Evolutionary conservation across 1,284 basidiomycete species (phyloP).

Genomic region (Wallemia mellicola): DNA sequence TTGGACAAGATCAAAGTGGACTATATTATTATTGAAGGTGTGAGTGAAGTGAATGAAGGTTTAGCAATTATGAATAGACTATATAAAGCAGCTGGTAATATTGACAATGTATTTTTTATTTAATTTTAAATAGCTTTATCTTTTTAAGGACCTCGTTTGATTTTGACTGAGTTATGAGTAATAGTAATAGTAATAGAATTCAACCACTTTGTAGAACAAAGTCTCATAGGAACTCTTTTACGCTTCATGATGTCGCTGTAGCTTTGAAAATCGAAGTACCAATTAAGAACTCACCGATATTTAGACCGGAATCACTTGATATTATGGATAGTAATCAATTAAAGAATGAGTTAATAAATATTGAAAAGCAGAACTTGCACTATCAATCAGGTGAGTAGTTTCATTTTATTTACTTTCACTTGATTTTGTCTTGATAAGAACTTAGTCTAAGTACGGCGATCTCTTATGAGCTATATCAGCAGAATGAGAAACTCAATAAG

Average conservation of each 20-base stretch:
- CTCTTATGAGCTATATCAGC: neutral
- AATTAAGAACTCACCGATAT: neutral
- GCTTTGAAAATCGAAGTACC: neutral
- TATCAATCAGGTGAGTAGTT: too few species aligned
- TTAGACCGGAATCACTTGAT: neutral
- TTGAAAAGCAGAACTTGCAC: neutral
- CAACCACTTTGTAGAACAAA: neutral
- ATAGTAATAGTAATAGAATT: too few species aligned
- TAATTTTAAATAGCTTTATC: neutral
- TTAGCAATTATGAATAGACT: constrained; percentile 93
- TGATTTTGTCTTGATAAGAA: too few species aligned
- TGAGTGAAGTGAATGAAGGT: constrained; percentile 52
- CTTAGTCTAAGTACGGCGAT: neutral
- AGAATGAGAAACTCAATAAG: neutral
- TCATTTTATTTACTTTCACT: too few species aligned
- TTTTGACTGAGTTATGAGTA: neutral
- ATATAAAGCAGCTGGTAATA: constrained; percentile 53
- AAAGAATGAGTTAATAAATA: neutral
- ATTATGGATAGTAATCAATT: neutral
- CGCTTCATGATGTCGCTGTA: neutral
- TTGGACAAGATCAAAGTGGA: constrained; percentile 48
- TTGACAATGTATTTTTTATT: neutral
- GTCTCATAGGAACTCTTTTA: neutral
- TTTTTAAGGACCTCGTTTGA: neutral
- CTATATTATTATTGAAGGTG: constrained; percentile 60